phyloP scores from a whole-genome alignment of 2,329 filamentous ascomycete species.

The Pseudopithomyces chartarum region DNA sequence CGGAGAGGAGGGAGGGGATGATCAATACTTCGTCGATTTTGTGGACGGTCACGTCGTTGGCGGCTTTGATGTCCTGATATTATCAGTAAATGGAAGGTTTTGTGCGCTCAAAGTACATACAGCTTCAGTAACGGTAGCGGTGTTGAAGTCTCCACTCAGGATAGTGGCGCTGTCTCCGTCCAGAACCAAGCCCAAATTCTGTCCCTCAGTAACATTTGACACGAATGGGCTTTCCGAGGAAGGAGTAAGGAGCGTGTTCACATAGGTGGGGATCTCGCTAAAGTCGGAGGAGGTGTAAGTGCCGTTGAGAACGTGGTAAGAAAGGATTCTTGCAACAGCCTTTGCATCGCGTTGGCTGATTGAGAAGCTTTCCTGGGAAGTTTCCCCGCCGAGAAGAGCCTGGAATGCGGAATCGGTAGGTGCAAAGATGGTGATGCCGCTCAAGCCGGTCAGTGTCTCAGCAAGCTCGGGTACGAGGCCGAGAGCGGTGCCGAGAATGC shows the following conservation, averaged over 20 bases:
- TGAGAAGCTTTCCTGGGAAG: neutral
- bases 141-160: neutral
- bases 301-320: constrained; percentile 5
- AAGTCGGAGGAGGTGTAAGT: constrained; percentile 2
- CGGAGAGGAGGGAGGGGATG: neutral
- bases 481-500: neutral
- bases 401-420: neutral
- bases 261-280: neutral
- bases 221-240: neutral
- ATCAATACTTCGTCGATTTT: constrained; percentile 7
- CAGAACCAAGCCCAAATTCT: neutral
- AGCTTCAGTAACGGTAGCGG: constrained; percentile 1
- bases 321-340: neutral
- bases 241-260: neutral
- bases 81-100: neutral
- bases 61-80: neutral
- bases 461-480: neutral
- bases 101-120: neutral
- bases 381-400: neutral
- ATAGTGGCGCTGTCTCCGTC: neutral
- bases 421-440: constrained; percentile 2
- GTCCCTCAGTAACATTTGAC: constrained; percentile 1
- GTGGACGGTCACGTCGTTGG: constrained; percentile 1
- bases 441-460: neutral
- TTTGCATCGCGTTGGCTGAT: neutral